Conservation (phyloP, 176 grass and related monocot species). For the Avena insularis region DNA sequence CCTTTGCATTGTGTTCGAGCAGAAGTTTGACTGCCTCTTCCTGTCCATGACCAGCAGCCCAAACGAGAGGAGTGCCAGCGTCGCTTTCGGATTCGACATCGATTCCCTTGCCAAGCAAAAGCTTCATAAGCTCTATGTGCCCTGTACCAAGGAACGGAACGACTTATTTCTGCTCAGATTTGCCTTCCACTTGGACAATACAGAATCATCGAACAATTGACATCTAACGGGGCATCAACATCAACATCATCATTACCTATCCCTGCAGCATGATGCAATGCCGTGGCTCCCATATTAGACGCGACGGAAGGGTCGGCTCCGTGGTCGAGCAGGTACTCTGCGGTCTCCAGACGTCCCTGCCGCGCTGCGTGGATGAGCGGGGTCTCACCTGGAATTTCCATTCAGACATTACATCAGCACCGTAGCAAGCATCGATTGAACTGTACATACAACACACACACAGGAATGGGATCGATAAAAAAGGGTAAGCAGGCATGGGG, state of each 20-base stretch:
- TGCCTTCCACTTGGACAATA: background rate
- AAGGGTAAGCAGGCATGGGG: background rate
- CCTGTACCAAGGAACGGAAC: conserved; percentile 48
- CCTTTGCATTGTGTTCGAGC: conserved; percentile 76
- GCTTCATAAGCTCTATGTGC: conserved; percentile 75
- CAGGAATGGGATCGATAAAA: background rate
- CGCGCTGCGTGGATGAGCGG: conserved; percentile 86
- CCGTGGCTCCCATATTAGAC: conserved; percentile 71
- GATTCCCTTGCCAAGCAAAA: conserved; percentile 73
- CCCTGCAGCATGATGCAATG: conserved; percentile 89
- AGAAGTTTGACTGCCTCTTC: conserved; percentile 74
- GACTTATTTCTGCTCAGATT: background rate
- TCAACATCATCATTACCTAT: conserved; percentile 48
- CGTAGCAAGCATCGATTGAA: background rate
- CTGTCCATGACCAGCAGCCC: conserved; percentile 88
- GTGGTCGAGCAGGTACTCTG: conserved; percentile 74
- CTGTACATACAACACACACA: background rate
- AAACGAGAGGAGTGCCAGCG: conserved; percentile 76
- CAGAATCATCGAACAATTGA: background rate
- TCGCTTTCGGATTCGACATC: conserved; percentile 93
- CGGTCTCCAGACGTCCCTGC: conserved; percentile 70
- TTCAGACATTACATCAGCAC: background rate
- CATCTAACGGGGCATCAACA: background rate
- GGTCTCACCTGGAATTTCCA: conserved; percentile 65
- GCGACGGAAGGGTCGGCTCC: conserved; percentile 72